Percentiles rank a stretch among this genome's conserved stretches.
Conservation (phyloP, 2,329 filamentous ascomycete genomes). For the Truncatella angustata region DNA sequence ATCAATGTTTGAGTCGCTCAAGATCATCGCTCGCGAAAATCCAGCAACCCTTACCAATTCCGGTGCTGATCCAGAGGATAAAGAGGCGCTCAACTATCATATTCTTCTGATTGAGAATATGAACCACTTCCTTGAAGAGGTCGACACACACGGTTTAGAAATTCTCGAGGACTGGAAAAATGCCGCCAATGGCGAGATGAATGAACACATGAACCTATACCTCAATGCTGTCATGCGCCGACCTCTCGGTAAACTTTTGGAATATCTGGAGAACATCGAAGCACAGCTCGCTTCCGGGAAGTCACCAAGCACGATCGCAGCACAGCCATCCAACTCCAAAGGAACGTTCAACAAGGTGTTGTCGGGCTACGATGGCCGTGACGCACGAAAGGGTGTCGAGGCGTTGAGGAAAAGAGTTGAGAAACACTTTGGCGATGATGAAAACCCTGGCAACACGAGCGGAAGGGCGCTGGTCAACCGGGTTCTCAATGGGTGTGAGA, state of each 20-base stretch:
- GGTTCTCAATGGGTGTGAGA: constrained; percentile 60
- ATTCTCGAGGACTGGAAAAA: constrained; percentile 82
- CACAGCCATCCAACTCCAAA: constrained; percentile 80
- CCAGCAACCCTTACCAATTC: constrained; percentile 45
- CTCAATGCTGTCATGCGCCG: constrained; percentile 84
- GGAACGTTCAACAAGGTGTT: constrained; percentile 83
- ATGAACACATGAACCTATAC: constrained; percentile 85
- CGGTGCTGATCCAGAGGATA: constrained; percentile 71
- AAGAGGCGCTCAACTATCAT: constrained; percentile 95
- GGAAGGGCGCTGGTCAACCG: constrained; percentile 48
- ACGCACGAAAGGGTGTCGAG: constrained; percentile 87
- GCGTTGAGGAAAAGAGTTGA: constrained; percentile 87
- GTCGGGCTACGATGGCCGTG: constrained; percentile 74
- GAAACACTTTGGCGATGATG: constrained; percentile 94
- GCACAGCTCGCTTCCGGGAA: constrained; percentile 62
- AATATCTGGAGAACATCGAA: constrained; percentile 89
- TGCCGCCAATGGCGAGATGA: constrained; percentile 73
- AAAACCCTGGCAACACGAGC: constrained; percentile 58
- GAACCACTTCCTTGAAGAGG: constrained; percentile 94
- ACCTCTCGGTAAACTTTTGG: constrained; percentile 84
- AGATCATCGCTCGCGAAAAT: constrained; percentile 82
- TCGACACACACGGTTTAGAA: constrained; percentile 71
- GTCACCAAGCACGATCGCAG: constrained; percentile 63
- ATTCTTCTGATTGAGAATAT: constrained; percentile 98
- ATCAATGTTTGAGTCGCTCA: constrained; percentile 95